Conservation (phyloP, 768 basidiomycete genomes). For the Suillus luteus region DNA sequence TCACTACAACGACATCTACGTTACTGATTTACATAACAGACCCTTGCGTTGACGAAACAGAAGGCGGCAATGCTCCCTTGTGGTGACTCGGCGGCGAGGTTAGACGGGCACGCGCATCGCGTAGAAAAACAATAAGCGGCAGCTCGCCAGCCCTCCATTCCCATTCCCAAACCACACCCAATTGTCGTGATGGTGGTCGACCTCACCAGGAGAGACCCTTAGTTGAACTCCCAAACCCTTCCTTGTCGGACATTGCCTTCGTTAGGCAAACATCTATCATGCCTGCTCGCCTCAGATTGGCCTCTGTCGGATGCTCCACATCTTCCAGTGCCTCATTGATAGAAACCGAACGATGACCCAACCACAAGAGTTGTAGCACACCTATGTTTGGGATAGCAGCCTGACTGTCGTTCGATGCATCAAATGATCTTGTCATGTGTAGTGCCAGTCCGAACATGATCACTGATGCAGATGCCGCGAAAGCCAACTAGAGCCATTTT, state of each 20-base stretch:
- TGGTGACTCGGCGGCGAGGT: neutral
- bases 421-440: neutral
- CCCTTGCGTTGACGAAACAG: neutral
- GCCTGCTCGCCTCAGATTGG: conserved; percentile 5
- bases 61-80: neutral
- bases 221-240: neutral
- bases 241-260: neutral
- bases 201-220: neutral
- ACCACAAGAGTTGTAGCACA: conserved; percentile 13
- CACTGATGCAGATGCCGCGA: conserved; percentile 5
- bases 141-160: neutral
- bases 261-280: conserved; percentile 7
- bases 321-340: conserved; percentile 1
- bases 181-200: neutral
- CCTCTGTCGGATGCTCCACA: conserved; percentile 9
- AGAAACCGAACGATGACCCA: conserved; percentile 6
- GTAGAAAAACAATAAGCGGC: neutral
- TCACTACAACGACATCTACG: neutral
- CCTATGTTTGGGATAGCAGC: neutral
- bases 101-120: neutral
- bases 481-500: neutral
- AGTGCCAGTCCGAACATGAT: conserved; percentile 7
- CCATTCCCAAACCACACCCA: neutral
- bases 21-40: neutral
- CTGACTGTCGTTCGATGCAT: neutral